Percentiles rank a stretch among this genome's conserved stretches.
phyloP scores from a whole-genome alignment of 2,329 filamentous ascomycete species.

The Calonectria henricotiae region DNA sequence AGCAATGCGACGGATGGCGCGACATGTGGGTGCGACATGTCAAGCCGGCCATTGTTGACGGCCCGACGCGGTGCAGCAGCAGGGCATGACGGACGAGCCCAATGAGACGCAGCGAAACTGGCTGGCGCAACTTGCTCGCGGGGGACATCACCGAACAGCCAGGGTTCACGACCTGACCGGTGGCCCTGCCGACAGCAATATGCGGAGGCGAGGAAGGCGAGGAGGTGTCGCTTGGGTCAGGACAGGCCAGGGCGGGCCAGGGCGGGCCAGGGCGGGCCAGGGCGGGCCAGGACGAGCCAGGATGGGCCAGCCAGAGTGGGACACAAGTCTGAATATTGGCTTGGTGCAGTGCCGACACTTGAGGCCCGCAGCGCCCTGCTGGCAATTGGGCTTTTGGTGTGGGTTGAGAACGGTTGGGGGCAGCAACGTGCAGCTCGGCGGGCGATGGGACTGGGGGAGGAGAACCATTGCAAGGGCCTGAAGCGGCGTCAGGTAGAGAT shows the following conservation, averaged over 20 bases:
- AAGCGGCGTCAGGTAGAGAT: constrained; percentile 16
- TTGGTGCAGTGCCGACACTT: constrained; percentile 10
- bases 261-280: no score
- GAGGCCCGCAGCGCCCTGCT: constrained; percentile 22
- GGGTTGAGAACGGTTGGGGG: constrained; percentile 24
- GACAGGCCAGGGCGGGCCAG: no score
- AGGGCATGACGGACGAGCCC: constrained; percentile 11
- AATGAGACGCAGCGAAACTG: constrained; percentile 23
- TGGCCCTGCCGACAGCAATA: constrained; percentile 21
- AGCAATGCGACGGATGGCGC: constrained; percentile 26
- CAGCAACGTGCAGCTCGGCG: constrained; percentile 17
- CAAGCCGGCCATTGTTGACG: constrained; percentile 30
- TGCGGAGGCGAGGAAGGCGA: constrained; percentile 19
- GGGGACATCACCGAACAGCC: constrained; percentile 4
- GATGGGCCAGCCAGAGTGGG: constrained; percentile 35
- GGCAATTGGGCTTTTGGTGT: constrained; percentile 20
- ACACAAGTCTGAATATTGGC: constrained; percentile 34
- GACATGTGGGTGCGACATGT: constrained; percentile 26
- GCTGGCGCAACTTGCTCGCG: constrained; percentile 11
- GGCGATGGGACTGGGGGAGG: constrained; percentile 23
- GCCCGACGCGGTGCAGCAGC: constrained; percentile 33
- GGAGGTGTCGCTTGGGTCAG: constrained; percentile 4
- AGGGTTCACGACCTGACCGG: constrained; percentile 31
- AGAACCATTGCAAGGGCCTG: constrained; percentile 26
- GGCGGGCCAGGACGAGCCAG: no score